Evolutionary conservation across 75 land plant species (phyloP).

Genomic region (Isoetes taiwanensis): DNA sequence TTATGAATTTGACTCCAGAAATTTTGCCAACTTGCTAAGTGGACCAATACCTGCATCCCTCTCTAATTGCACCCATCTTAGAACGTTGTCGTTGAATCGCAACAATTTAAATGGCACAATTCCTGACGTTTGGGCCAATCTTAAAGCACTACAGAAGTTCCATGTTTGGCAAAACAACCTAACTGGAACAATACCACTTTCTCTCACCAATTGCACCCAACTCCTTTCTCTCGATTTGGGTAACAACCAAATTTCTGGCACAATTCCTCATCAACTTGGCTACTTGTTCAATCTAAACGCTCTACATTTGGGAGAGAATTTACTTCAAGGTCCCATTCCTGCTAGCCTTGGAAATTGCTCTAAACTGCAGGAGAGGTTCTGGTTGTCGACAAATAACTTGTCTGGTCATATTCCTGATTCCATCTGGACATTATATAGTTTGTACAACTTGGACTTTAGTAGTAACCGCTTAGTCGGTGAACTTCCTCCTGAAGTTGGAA

Average conservation of each 20-base stretch:
- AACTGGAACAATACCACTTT: conserved; percentile 7
- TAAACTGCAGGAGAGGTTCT: conserved; percentile 38
- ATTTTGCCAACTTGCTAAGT: conserved; percentile 39
- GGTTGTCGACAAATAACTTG: conserved; percentile 28
- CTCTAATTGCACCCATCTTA: conserved; percentile 31
- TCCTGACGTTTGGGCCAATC: no score
- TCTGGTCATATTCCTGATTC: conserved; percentile 21
- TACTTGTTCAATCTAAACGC: conserved; percentile 39
- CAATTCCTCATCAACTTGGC: conserved; percentile 34
- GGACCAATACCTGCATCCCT: conserved; percentile 57
- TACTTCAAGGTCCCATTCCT: conserved; percentile 45
- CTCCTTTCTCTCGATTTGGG: conserved; percentile 7
- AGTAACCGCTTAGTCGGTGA: conserved; percentile 43
- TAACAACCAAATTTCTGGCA: conserved; percentile 21
- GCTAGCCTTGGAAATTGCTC: conserved; percentile 10
- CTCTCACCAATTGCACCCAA: conserved; percentile 6
- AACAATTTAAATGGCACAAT: conserved; percentile 50
- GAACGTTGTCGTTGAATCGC: conserved; percentile 42
- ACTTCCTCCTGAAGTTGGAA: conserved; percentile 29
- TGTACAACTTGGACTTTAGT: conserved; percentile 27
- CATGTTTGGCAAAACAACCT: conserved; percentile 42
- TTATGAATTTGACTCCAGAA: no score
- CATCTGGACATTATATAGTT: conserved; percentile 34
- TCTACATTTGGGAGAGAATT: conserved; percentile 55
- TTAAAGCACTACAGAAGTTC: no score